Conservation (phyloP, 2,329 filamentous ascomycete species). For the Parafenestella ontariensis region DNA sequence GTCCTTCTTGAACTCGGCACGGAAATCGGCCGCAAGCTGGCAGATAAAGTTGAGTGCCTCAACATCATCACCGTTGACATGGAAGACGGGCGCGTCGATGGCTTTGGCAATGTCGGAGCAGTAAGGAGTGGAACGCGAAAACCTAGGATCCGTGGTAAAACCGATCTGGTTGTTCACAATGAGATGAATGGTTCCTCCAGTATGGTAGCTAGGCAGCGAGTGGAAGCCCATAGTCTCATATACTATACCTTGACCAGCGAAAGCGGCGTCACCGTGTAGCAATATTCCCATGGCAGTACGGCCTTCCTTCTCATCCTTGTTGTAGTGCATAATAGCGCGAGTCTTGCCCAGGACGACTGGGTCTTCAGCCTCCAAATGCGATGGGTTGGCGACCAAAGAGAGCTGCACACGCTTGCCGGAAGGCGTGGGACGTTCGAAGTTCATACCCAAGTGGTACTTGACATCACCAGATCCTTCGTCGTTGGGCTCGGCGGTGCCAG, state of each 20-base stretch:
- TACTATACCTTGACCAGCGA: slow-evolving; percentile 94
- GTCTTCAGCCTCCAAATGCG: slow-evolving; percentile 97
- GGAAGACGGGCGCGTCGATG: slow-evolving; percentile 97
- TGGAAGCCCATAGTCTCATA: slow-evolving; percentile 99
- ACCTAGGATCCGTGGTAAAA: slow-evolving; percentile 98
- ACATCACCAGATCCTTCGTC: slow-evolving; percentile 98
- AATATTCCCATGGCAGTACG: slow-evolving; percentile 93
- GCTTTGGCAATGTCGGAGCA: slow-evolving; percentile 99
- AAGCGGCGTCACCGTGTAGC: slow-evolving; percentile 95
- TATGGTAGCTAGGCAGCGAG: slow-evolving; percentile 93
- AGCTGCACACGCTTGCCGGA: slow-evolving; percentile 99
- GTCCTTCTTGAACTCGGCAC: slow-evolving; percentile 97
- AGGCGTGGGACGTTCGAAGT: slow-evolving; percentile 97
- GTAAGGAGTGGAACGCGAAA: slow-evolving; percentile 96
- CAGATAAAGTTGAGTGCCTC: slow-evolving; percentile 99
- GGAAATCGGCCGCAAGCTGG: slow-evolving; percentile 96
- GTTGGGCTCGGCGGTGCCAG: slow-evolving; percentile 82
- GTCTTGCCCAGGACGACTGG: slow-evolving; percentile 98
- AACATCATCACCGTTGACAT: slow-evolving; percentile 98
- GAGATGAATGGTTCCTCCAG: slow-evolving; percentile 94
- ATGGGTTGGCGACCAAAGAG: slow-evolving; percentile 96
- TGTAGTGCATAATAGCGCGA: slow-evolving; percentile 97
- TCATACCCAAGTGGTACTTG: slow-evolving; percentile 99
- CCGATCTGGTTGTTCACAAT: slow-evolving; percentile 99
- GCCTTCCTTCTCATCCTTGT: slow-evolving; percentile 91